Evolutionary conservation across 2,329 filamentous ascomycete species (phyloP).

Genomic region (Pochonia chlamydosporia): DNA sequence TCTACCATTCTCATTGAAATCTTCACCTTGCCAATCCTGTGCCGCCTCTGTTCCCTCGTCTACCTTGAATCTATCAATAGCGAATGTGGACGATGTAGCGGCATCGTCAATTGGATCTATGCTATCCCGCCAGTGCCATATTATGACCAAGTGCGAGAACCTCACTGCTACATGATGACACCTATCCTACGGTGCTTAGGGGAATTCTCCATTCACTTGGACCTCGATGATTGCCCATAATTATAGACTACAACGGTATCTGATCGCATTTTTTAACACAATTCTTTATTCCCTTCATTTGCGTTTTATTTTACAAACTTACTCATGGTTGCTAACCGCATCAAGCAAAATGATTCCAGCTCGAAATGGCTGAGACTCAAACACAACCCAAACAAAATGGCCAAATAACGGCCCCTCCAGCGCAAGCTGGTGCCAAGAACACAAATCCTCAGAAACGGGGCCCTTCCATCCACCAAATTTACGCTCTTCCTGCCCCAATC

Average conservation of each 20-base stretch:
- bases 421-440: conserved; percentile 8
- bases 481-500: conserved; percentile 74
- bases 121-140: too few relatives aligned
- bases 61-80: background rate
- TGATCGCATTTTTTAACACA: conserved; percentile 58
- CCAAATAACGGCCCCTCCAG: conserved; percentile 10
- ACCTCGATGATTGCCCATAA: conserved; percentile 56
- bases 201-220: conserved; percentile 46
- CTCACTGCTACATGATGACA: conserved; percentile 56
- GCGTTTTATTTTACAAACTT: conserved; percentile 10
- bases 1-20: background rate
- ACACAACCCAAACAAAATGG: conserved; percentile 14
- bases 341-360: conserved; percentile 42
- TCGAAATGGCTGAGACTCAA: conserved; percentile 37
- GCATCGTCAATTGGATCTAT: too few relatives aligned
- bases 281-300: too few relatives aligned
- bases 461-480: conserved; percentile 62
- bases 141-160: too few relatives aligned
- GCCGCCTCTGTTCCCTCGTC: background rate
- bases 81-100: too few relatives aligned
- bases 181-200: conserved; percentile 49
- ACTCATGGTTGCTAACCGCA: background rate
- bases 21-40: background rate
- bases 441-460: conserved; percentile 24
- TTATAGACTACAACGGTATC: conserved; percentile 98